Conservation (phyloP, 1,139 yeast genomes). For the Blastobotrys indianensis region DNA sequence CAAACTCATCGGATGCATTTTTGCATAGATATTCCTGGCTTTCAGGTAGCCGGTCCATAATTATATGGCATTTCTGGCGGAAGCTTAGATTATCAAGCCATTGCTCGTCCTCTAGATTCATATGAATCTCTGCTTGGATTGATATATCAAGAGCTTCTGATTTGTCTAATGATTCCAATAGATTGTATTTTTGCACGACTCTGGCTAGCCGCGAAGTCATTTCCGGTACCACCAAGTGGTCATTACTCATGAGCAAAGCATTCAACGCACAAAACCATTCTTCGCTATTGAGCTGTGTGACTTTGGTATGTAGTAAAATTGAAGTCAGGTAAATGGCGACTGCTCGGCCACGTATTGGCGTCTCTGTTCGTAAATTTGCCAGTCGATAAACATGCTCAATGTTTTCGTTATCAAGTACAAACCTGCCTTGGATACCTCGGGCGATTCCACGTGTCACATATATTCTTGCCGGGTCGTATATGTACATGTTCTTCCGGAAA, state of each 20-base stretch:
- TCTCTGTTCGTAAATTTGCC: constrained; percentile 55
- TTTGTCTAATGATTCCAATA: not conserved
- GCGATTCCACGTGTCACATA: constrained; percentile 55
- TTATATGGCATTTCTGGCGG: constrained; percentile 5
- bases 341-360: constrained; percentile 47
- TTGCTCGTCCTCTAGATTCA: not conserved
- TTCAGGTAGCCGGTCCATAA: not conserved
- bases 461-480: constrained; percentile 69
- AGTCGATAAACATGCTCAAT: constrained; percentile 37
- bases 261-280: constrained; percentile 10
- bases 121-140: constrained; percentile 8
- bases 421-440: constrained; percentile 39
- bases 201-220: constrained; percentile 1
- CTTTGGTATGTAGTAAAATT: constrained; percentile 3
- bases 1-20: constrained; percentile 2
- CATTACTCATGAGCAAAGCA: constrained; percentile 4
- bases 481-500: constrained; percentile 43
- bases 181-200: not conserved
- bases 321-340: constrained; percentile 12
- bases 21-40: constrained; percentile 1
- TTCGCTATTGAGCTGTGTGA: not conserved
- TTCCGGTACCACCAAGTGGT: constrained; percentile 1
- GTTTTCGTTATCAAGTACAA: constrained; percentile 33
- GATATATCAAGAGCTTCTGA: constrained; percentile 1
- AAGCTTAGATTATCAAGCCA: constrained; percentile 2